Percentiles rank a stretch among this genome's conserved stretches.
phyloP scores from a whole-genome alignment of 1,284 basidiomycete species.

The Pseudozyma sp. region DNA sequence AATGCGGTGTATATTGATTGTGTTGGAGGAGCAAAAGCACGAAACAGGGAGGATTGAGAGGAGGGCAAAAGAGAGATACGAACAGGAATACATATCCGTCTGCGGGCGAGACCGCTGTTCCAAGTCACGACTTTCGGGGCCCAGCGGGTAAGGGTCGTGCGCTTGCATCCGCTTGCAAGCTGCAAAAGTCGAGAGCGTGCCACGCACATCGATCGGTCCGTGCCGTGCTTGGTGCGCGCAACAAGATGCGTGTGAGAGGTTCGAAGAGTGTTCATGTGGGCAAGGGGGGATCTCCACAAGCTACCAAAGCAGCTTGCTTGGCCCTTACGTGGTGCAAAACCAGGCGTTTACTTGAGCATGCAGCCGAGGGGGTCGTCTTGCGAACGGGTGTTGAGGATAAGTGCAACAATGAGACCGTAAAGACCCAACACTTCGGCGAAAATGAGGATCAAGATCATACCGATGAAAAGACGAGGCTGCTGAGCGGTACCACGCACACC shows the following conservation, averaged over 20 bases:
- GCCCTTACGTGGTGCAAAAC: background rate
- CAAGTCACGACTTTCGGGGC: slow-evolving; percentile 1
- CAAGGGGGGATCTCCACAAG: background rate
- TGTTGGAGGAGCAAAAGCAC: slow-evolving; percentile 16
- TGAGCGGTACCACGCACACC: slow-evolving; percentile 72
- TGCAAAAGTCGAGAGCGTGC: too few relatives aligned
- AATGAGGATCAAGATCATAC: slow-evolving; percentile 79
- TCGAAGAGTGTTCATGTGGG: background rate
- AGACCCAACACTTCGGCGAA: slow-evolving; percentile 93
- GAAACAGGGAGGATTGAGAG: slow-evolving; percentile 2
- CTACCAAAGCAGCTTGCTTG: background rate
- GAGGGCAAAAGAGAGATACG: background rate
- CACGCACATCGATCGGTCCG: background rate
- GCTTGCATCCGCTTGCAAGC: too few relatives aligned
- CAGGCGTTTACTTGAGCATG: slow-evolving; percentile 42
- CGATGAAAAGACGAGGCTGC: slow-evolving; percentile 90
- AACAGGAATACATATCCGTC: slow-evolving; percentile 9
- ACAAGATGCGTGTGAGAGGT: background rate
- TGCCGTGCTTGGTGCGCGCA: background rate
- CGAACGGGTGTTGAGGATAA: slow-evolving; percentile 80
- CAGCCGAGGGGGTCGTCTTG: slow-evolving; percentile 59
- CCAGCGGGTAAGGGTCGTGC: too few relatives aligned
- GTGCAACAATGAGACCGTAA: slow-evolving; percentile 87
- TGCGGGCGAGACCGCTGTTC: slow-evolving; percentile 1
- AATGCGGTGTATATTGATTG: slow-evolving; percentile 45